Conservation (phyloP, 306 rosid species). For the Sphenostylis stenocarpa region DNA sequence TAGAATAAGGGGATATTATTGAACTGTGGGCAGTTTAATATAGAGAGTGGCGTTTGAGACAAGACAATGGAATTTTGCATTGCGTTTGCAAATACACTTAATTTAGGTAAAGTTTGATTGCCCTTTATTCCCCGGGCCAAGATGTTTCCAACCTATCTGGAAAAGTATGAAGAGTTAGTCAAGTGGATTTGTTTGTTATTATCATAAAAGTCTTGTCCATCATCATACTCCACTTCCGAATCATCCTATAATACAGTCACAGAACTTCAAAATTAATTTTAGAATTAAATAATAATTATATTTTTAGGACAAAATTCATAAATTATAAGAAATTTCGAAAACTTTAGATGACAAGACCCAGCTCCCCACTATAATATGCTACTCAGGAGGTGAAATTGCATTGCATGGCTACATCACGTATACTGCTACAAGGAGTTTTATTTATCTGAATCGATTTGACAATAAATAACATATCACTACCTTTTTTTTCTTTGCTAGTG, state of each 20-base stretch:
- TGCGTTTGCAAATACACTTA: constrained; percentile 19
- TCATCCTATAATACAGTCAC: no score
- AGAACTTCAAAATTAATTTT: no score
- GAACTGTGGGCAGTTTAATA: constrained; percentile 22
- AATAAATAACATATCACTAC: constrained; percentile 34
- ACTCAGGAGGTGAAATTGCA: constrained; percentile 6
- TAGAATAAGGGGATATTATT: no score
- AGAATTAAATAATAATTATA: no score
- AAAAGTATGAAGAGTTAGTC: constrained; percentile 38
- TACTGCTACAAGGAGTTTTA: not conserved
- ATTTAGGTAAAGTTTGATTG: constrained; percentile 37
- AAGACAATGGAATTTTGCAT: constrained; percentile 40
- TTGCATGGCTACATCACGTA: not conserved
- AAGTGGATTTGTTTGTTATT: constrained; percentile 34
- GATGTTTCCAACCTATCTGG: constrained; percentile 70
- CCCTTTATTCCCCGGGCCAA: constrained; percentile 74
- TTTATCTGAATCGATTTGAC: constrained; percentile 33
- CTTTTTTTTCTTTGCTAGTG: constrained; percentile 33
- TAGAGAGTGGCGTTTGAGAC: constrained; percentile 15
- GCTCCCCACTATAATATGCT: no score
- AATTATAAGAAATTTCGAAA: no score
- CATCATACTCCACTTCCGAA: no score
- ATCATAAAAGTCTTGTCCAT: constrained; percentile 36
- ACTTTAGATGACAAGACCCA: no score
- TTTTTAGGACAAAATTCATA: no score